Evolutionary conservation across 805 yeast genomes (phyloP), one percentile per base, ranked within the genome.

Genomic region (Wickerhamomyces ciferrii): DNA sequence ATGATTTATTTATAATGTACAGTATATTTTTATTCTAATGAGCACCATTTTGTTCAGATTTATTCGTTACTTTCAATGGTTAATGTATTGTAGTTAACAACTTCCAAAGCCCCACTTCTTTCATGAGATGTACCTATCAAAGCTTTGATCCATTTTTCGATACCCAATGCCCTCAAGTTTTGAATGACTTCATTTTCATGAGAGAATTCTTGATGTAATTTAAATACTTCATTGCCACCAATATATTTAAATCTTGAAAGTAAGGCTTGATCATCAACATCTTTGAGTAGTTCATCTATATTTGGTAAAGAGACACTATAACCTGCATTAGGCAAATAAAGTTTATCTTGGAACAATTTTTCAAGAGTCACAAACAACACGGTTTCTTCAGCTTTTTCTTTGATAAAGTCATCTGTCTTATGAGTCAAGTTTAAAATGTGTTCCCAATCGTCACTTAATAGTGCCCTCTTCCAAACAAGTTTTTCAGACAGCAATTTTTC

Each of bases 391-490:
- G 75, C 60, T 43, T 62, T 66, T 20, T 62, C 60, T 54, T 69
- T 69, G 34, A 68, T 60, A 46, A 56, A 67, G 35, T 73, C 76
- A 42, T 72, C 77, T 2, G 73, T 61, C 43, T 71, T 65, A 42
- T 61, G 63, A 45, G 70, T 64, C 6, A 67, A 56, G 31, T 61
- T 48, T 6, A 63, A 59, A 14, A 78, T 61, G 18, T 61, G 56
- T 7, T 59, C 49, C 84, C 87, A 79, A 51, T 78, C 71, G 51
- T 83, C 85, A 50, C 54, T 62, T 41, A 68, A 63, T 20, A 86
- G 62, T 41, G 84, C 68, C 50, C 90, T 68, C 52, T 77, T 71
- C 89, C 91, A 85, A 0, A 83, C 63, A 9, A 70, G 52, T 9
- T 65, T 62, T 39, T 65, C 69, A 41, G 63, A 64, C 21, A 65